phyloP scores from a whole-genome alignment of 148 eudicot species.

The Persicaria tinctoria region DNA sequence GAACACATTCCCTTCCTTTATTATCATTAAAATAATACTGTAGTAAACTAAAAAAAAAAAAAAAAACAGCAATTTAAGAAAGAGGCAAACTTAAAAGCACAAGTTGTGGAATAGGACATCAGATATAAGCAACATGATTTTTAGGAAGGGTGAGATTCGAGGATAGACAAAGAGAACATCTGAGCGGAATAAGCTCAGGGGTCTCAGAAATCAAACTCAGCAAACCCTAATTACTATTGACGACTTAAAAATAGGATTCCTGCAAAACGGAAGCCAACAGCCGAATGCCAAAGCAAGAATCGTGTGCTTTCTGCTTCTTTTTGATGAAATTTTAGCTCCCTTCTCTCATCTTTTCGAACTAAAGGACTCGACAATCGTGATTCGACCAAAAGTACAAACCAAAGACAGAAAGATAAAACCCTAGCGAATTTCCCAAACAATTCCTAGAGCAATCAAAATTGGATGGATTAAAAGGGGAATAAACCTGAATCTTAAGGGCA shows the following conservation, averaged over 20 bases:
- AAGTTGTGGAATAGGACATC: no score
- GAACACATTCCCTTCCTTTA: no score
- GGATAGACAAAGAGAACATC: not conserved
- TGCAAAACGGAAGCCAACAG: not conserved
- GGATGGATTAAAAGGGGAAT: not conserved
- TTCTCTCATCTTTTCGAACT: not conserved
- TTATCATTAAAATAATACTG: no score
- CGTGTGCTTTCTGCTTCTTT: not conserved
- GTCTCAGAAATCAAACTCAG: not conserved
- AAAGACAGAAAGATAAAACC: not conserved
- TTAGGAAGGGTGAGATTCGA: no score
- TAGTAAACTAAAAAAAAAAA: no score
- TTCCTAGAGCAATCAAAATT: not conserved
- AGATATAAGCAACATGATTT: no score
- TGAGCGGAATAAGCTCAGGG: not conserved
- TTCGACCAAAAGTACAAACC: not conserved
- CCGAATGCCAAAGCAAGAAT: not conserved
- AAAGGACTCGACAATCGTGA: not conserved
- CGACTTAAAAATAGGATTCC: not conserved
- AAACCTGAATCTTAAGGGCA: slow-evolving; percentile 84
- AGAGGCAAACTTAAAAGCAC: no score
- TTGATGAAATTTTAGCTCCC: not conserved
- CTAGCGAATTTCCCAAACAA: not conserved
- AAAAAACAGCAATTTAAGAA: no score
- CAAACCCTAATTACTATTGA: not conserved